A percentile compares a stretch with the other conserved stretches of the same genome.
These are phyloP conservation scores for Dalechampia spathulata DNA, from an alignment of 441 rosid species.

Conservation along the genomic window DNA sequence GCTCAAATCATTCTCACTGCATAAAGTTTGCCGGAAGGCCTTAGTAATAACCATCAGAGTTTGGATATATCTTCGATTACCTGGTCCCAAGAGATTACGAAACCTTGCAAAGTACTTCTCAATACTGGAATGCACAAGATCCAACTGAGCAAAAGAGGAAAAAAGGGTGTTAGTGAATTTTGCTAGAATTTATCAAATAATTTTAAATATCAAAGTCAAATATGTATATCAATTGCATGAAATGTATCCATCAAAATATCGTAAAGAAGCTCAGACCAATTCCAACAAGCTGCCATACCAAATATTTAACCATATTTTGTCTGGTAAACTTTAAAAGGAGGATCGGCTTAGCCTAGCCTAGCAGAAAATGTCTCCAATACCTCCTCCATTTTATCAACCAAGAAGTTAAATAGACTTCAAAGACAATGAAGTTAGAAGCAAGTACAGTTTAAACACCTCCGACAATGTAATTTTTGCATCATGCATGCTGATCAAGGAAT, in stretches of 20 bases:
- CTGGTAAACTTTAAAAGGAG: neutral
- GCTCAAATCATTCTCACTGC: conserved; percentile 29
- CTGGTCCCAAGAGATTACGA: conserved; percentile 62
- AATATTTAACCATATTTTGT: neutral
- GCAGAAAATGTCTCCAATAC: no score
- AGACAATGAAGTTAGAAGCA: conserved; percentile 8
- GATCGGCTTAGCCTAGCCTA: no score
- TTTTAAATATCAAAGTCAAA: neutral
- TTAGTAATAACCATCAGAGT: conserved; percentile 63
- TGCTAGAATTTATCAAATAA: neutral
- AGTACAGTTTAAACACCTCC: conserved; percentile 42
- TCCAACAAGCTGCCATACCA: neutral
- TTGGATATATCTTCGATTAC: conserved; percentile 93
- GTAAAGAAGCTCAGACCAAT: neutral
- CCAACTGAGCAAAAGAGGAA: conserved; percentile 49
- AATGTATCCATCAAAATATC: neutral
- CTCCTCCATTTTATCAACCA: no score
- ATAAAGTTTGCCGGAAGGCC: conserved; percentile 57
- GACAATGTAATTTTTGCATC: conserved; percentile 64
- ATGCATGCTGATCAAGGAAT: conserved; percentile 85
- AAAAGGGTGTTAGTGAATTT: neutral
- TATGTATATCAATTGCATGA: neutral
- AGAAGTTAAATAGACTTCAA: no score
- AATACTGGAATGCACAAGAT: conserved; percentile 53
- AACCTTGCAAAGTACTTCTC: conserved; percentile 77